A percentile compares a stretch with the other conserved stretches of the same genome.
Evolutionary conservation across 2,329 filamentous ascomycete genomes (phyloP).

Genomic region (Botryotinia convoluta): DNA sequence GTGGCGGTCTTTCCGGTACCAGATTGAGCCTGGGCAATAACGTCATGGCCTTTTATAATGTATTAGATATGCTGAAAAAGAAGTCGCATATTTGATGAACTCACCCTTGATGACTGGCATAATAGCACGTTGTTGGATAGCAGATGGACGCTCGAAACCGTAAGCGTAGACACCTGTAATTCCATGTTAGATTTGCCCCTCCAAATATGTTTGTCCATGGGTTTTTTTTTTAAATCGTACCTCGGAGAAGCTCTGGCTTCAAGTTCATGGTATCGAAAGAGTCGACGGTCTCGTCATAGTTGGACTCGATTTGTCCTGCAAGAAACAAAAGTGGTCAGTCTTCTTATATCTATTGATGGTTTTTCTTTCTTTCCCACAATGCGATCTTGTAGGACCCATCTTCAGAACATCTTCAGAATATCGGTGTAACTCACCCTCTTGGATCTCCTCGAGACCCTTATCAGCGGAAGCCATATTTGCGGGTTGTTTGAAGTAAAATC

Average conservation of each 20-base stretch:
- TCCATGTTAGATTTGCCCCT: conserved; percentile 27
- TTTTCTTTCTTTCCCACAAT: neutral
- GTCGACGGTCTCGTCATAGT: conserved; percentile 99
- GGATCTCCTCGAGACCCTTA: conserved; percentile 97
- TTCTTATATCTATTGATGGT: neutral
- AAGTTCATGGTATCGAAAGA: conserved; percentile 98
- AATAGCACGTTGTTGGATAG: conserved; percentile 99
- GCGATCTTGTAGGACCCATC: neutral
- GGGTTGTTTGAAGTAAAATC: conserved; percentile 54
- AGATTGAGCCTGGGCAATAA: conserved; percentile 99
- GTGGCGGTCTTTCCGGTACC: conserved; percentile 99
- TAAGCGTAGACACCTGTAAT: conserved; percentile 85
- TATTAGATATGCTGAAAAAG: conserved; percentile 27
- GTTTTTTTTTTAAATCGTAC: conserved; percentile 47
- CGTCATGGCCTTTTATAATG: conserved; percentile 73
- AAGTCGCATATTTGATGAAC: conserved; percentile 37
- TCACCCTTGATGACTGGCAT: conserved; percentile 99
- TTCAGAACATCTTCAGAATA: neutral
- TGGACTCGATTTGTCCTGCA: conserved; percentile 97
- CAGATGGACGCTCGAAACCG: conserved; percentile 99
- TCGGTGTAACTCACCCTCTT: conserved; percentile 68
- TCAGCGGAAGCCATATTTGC: conserved; percentile 90
- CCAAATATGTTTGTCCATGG: conserved; percentile 18
- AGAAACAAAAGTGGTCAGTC: conserved; percentile 22
- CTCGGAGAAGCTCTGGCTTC: conserved; percentile 95